Evolutionary conservation across 2,329 filamentous ascomycete species (phyloP), one percentile per base, ranked within the genome.

Genomic region (Raffaelea albimanens): DNA sequence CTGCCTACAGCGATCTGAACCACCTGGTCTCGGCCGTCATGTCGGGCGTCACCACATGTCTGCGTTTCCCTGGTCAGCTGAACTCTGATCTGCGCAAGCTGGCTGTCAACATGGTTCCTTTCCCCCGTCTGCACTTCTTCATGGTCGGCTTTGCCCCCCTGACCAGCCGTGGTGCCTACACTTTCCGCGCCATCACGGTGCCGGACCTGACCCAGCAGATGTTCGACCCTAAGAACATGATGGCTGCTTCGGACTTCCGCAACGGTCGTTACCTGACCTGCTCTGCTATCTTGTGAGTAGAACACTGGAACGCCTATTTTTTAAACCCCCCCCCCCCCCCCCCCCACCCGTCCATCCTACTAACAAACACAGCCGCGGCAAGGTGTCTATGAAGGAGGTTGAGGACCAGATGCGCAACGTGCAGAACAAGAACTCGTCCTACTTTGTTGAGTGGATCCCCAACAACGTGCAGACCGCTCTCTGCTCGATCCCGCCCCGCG

Each of bases 221-320:
- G 89, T 98, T 95, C 79, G 93, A 98, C 78, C 91, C 93, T 65
- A 98, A 97, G 89, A 98, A 98, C 85, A 98, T 98, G 91, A 98
- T 98, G 93, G 93, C 93, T 74, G 93, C 93, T 57, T 94, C 90
- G 56, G 93, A 98, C 78, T 98, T 98, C 89, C 88, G 93, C 64
- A 98, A 97, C 72, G 93, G 93, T 70, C 93, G 93, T 65, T 98
- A 98, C 80, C 83, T 98, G 65, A 98, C 93, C 61, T 98, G 93
- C 85, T 97, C 85, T 70, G 90, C 93, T 68, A 95, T 98, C 74
- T 98, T 98, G 81, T 85, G 70, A 71, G 80, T 74, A 53, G 22
- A 13, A 38, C 18, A 73, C 53, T 39, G 16, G 33, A 13, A 7
- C 8, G 5, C 20, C 21, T 16, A 40, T 47, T 57, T 51, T 38